Evolutionary conservation across 2,329 filamentous ascomycete genomes (phyloP).

Genomic region (Microsporum canis): DNA sequence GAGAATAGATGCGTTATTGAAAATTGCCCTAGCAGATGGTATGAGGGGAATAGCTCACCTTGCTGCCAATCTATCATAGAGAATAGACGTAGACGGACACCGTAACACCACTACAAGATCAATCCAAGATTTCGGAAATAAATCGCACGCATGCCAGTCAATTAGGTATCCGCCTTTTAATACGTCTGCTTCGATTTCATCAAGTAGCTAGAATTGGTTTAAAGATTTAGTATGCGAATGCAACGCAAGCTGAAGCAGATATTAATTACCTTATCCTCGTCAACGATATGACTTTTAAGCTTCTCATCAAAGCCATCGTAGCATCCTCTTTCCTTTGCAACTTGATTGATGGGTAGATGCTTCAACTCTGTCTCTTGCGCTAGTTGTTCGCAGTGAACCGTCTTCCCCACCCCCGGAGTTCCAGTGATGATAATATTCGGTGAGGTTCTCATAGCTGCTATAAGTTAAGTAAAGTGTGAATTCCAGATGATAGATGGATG

Average conservation of each 20-base stretch:
- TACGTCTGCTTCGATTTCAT: conserved; percentile 74
- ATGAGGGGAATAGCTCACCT: conserved; percentile 41
- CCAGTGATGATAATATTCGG: conserved; percentile 95
- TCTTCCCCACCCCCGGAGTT: conserved; percentile 92
- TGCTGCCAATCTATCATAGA: conserved; percentile 72
- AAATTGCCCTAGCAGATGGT: background rate
- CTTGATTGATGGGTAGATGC: conserved; percentile 78
- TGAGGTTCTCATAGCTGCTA: conserved; percentile 26
- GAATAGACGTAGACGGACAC: conserved; percentile 58
- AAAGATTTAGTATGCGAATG: background rate
- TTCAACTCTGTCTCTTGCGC: conserved; percentile 64
- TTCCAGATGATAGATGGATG: background rate
- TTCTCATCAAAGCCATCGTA: conserved; percentile 82
- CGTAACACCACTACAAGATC: conserved; percentile 88
- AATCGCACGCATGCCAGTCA: conserved; percentile 95
- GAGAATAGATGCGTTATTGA: conserved; percentile 6
- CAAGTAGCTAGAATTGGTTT: conserved; percentile 50
- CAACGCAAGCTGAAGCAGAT: background rate
- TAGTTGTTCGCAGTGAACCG: conserved; percentile 75
- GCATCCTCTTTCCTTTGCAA: conserved; percentile 79
- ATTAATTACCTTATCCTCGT: conserved; percentile 73
- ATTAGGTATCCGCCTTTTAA: conserved; percentile 73
- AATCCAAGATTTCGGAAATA: conserved; percentile 88
- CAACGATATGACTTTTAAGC: conserved; percentile 79
- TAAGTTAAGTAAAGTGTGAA: background rate